Evolutionary conservation across 2,329 filamentous ascomycete genomes (phyloP).

Genomic region (Ceratocystis lukuohia): DNA sequence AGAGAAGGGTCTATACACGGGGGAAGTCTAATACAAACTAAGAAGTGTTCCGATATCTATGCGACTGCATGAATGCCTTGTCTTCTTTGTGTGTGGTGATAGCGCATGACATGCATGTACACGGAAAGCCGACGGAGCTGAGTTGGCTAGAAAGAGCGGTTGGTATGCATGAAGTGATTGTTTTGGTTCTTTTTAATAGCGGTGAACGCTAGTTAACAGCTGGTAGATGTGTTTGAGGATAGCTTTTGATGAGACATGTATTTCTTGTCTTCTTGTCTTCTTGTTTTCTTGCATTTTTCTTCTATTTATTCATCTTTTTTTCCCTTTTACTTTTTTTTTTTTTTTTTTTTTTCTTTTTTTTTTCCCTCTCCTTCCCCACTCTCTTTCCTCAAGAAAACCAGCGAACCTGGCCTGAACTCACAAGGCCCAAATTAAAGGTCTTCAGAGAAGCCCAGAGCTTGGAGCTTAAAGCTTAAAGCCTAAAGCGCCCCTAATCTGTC

Average conservation of each 20-base stretch:
- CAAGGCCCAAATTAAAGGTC: no score
- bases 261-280: background rate
- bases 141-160: no score
- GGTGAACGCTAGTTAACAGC: background rate
- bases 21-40: no score
- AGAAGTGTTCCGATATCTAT: background rate
- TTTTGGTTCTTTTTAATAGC: background rate
- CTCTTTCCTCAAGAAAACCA: background rate
- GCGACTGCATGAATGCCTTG: background rate
- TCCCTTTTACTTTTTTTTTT: background rate
- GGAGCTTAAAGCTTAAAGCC: constrained; percentile 1
- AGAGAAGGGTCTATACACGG: background rate
- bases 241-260: background rate
- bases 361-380: background rate
- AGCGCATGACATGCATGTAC: background rate
- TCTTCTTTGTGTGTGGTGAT: background rate
- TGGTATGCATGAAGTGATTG: no score
- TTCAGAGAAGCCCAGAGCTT: background rate
- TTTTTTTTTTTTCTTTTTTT: background rate
- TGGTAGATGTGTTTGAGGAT: background rate
- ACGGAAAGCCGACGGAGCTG: background rate
- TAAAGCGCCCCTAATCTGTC: background rate
- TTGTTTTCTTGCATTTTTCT: background rate
- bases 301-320: background rate
- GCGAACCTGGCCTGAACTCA: background rate